phyloP scores from a whole-genome alignment of 768 basidiomycete genomes.

The Dictyophora rubrovolvata region DNA sequence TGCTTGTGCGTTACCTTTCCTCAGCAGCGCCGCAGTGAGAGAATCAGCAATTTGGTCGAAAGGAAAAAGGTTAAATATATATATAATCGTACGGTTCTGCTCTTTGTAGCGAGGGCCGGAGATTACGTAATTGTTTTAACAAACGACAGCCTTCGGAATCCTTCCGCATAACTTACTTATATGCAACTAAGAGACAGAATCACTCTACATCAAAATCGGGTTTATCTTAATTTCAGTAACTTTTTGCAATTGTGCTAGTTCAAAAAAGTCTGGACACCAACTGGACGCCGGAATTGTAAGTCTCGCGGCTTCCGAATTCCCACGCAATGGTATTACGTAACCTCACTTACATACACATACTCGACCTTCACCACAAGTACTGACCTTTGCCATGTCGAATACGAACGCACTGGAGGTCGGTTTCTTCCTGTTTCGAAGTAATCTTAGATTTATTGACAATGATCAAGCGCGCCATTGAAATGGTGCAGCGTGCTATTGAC shows the following conservation, averaged over 20 bases:
- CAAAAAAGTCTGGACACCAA: no score
- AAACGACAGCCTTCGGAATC: not conserved
- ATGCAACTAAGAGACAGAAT: no score
- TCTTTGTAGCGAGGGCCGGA: not conserved
- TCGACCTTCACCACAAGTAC: not conserved
- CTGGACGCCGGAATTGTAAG: no score
- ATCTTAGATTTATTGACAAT: not conserved
- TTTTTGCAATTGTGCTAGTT: no score
- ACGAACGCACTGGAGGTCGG: conserved; percentile 7
- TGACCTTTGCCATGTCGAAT: conserved; percentile 1
- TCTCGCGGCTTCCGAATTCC: not conserved
- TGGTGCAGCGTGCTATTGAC: conserved; percentile 88
- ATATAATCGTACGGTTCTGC: not conserved
- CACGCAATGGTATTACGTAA: not conserved
- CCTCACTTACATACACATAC: not conserved
- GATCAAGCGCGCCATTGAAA: conserved; percentile 68
- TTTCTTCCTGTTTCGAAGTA: not conserved
- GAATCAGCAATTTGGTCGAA: not conserved
- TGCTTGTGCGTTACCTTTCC: not conserved
- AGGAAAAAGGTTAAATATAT: not conserved
- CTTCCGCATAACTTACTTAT: no score
- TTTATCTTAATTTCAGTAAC: no score
- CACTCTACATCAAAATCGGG: no score
- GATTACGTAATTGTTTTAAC: not conserved
- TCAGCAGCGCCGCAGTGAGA: not conserved